These are phyloP conservation scores for Diaporthe helianthi DNA, from an alignment of 2,329 filamentous ascomycete genomes.

Conservation along the genomic window DNA sequence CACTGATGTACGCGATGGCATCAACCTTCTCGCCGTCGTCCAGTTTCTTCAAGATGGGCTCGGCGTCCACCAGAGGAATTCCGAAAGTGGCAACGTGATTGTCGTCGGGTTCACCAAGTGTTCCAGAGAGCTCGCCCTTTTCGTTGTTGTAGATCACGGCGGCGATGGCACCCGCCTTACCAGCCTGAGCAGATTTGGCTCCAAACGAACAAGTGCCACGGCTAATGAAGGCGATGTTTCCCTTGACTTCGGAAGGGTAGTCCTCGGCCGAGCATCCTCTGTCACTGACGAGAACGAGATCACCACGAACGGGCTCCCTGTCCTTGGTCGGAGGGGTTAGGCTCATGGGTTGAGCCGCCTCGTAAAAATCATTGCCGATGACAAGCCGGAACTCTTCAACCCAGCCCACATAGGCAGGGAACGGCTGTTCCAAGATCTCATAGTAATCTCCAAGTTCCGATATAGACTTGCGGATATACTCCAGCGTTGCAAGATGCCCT, in stretches of 20 bases:
- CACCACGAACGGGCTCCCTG: constrained; percentile 64
- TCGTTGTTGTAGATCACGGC: constrained; percentile 80
- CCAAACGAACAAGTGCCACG: constrained; percentile 77
- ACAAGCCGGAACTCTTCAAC: constrained; percentile 66
- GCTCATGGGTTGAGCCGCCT: constrained; percentile 63
- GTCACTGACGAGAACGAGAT: constrained; percentile 66
- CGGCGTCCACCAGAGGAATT: constrained; percentile 65
- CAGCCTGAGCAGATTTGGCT: constrained; percentile 72
- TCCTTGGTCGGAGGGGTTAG: constrained; percentile 71
- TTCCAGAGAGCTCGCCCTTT: constrained; percentile 68
- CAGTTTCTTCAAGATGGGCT: constrained; percentile 61
- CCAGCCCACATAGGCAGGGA: constrained; percentile 67
- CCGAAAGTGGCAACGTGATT: constrained; percentile 74
- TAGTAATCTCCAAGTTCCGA: constrained; percentile 66
- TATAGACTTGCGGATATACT: constrained; percentile 66
- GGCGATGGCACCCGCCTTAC: constrained; percentile 72
- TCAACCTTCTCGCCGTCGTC: constrained; percentile 56
- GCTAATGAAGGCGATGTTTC: constrained; percentile 73
- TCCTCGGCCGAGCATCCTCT: constrained; percentile 70
- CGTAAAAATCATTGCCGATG: constrained; percentile 58
- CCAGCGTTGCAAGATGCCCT: constrained; percentile 70
- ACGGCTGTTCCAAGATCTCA: constrained; percentile 66
- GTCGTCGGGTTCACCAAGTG: constrained; percentile 66
- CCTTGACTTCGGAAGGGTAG: constrained; percentile 64
- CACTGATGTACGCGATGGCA: constrained; percentile 66